Conservation (phyloP, 805 yeast species). For the Torulaspora microellipsoides region DNA sequence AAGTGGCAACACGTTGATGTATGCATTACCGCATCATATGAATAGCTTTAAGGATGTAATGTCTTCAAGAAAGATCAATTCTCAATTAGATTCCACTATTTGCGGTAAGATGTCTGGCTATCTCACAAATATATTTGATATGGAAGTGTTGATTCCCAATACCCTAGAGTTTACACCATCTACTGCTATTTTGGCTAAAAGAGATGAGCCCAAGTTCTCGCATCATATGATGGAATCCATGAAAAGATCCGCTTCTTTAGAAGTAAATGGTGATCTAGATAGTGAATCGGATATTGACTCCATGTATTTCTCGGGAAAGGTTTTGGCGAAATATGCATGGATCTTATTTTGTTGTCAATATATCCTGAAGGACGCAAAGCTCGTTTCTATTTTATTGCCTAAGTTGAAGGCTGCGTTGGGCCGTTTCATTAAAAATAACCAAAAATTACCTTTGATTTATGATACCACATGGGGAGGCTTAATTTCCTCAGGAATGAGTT, state of each 20-base stretch:
- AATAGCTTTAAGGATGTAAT: conserved; percentile 38
- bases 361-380: conserved; percentile 50
- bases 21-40: conserved; percentile 67
- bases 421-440: conserved; percentile 65
- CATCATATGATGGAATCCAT: conserved; percentile 30
- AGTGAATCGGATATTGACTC: conserved; percentile 58
- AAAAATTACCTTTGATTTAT: conserved; percentile 68
- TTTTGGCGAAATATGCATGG: conserved; percentile 85
- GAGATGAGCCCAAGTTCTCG: conserved; percentile 26
- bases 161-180: conserved; percentile 44
- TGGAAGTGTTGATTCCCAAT: conserved; percentile 43
- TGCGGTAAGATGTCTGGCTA: conserved; percentile 46
- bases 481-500: conserved; percentile 57
- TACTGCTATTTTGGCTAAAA: conserved; percentile 32
- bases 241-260: conserved; percentile 34
- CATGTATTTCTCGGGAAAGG: conserved; percentile 88
- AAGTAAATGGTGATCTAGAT: conserved; percentile 38
- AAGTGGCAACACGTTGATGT: conserved; percentile 44
- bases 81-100: conserved; percentile 44
- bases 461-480: conserved; percentile 78
- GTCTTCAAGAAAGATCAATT: conserved; percentile 12
- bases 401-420: conserved; percentile 63
- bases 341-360: conserved; percentile 68
- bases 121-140: conserved; percentile 38
- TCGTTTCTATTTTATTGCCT: conserved; percentile 50